These are phyloP conservation scores for Beverwykella pulmonaria DNA, from an alignment of 495 filamentous ascomycete genomes.

Conservation along the genomic window DNA sequence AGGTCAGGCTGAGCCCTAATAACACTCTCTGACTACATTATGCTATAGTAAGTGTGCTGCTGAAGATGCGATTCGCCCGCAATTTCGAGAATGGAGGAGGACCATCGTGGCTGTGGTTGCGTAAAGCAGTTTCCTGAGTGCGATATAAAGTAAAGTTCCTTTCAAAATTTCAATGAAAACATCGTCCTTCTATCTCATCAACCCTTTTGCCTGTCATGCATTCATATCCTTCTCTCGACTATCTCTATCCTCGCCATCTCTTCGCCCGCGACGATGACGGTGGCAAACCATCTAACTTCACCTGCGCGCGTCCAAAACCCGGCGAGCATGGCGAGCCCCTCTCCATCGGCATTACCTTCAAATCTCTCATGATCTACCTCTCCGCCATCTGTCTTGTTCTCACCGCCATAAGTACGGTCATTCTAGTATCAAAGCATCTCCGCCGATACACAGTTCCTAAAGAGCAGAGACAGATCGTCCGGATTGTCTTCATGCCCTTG, in stretches of 20 bases:
- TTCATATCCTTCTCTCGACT: neutral
- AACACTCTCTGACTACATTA: neutral
- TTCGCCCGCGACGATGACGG: neutral
- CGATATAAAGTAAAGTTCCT: neutral
- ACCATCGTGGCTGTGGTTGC: neutral
- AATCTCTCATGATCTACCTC: neutral
- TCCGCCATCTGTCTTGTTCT: neutral
- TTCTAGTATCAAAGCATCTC: slow-evolving; percentile 3
- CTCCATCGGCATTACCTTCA: neutral
- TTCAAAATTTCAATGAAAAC: neutral
- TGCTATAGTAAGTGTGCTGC: neutral
- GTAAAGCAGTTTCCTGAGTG: neutral
- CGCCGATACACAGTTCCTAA: slow-evolving; percentile 3
- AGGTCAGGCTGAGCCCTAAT: neutral
- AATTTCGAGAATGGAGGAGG: neutral
- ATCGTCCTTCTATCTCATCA: neutral
- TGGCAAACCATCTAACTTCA: neutral
- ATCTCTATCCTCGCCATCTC: neutral
- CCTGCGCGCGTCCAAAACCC: neutral
- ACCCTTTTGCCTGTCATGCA: neutral
- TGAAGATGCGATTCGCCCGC: neutral
- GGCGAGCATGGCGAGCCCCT: neutral
- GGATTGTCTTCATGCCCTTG: slow-evolving; percentile 7
- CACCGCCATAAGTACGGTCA: neutral
- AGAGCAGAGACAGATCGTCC: slow-evolving; percentile 5